These are phyloP conservation scores for Entomortierella beljakovae DNA, from an alignment of 192 early-diverging fungal genomes.

Conservation along the genomic window DNA sequence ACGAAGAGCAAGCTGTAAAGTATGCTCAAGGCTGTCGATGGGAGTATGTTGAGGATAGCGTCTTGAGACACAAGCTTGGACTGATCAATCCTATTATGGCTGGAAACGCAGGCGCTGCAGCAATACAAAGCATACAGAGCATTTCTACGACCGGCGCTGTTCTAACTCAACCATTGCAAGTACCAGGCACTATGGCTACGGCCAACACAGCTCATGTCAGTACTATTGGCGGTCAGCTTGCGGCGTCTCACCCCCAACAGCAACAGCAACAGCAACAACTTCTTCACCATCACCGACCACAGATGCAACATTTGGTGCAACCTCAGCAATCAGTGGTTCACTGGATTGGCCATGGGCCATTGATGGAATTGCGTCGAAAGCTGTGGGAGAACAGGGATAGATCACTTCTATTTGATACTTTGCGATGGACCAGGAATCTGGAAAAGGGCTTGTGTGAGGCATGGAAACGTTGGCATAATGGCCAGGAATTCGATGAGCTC, in stretches of 20 bases:
- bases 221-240: neutral
- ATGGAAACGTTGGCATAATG: slow-evolving; percentile 79
- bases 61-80: slow-evolving; percentile 23
- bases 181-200: neutral
- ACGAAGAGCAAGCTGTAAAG: slow-evolving; percentile 74
- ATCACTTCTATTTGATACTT: slow-evolving; percentile 90
- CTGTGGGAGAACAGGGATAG: slow-evolving; percentile 84
- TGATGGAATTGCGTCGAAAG: slow-evolving; percentile 72
- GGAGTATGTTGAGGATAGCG: slow-evolving; percentile 55
- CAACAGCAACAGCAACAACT: slow-evolving; percentile 20
- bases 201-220: neutral
- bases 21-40: slow-evolving; percentile 64
- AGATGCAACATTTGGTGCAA: slow-evolving; percentile 4
- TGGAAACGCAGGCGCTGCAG: neutral
- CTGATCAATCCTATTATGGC: slow-evolving; percentile 12
- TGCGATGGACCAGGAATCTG: slow-evolving; percentile 84
- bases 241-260: slow-evolving; percentile 2
- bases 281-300: slow-evolving; percentile 1
- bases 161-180: neutral
- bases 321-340: slow-evolving; percentile 43
- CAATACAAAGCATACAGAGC: neutral
- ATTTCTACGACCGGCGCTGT: no score
- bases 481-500: slow-evolving; percentile 65
- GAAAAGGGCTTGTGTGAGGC: slow-evolving; percentile 79
- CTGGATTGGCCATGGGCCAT: slow-evolving; percentile 57